A percentile compares a stretch with the other conserved stretches of the same genome.
These are phyloP conservation scores for Maudiozyma turicensis DNA, from an alignment of 805 yeast species.

Conservation along the genomic window DNA sequence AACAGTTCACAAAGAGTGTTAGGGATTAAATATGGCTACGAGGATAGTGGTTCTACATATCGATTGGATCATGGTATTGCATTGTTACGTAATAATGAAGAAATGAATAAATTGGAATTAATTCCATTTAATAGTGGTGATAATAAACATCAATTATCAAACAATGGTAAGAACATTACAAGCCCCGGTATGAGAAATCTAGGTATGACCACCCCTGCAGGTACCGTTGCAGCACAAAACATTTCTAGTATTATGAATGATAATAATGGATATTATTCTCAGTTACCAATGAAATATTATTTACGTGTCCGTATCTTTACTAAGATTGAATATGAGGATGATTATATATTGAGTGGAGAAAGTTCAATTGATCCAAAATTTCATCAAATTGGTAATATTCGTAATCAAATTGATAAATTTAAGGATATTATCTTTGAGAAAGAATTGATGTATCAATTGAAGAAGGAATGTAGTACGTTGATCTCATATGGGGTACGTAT, in stretches of 20 bases:
- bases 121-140: constrained; percentile 26
- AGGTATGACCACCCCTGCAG: constrained; percentile 7
- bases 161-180: constrained; percentile 17
- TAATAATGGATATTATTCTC: background rate
- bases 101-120: constrained; percentile 33
- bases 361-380: constrained; percentile 27
- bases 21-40: constrained; percentile 84
- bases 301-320: constrained; percentile 52
- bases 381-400: constrained; percentile 27
- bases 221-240: background rate
- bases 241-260: constrained; percentile 9
- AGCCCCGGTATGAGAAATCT: constrained; percentile 1
- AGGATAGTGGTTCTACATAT: constrained; percentile 79
- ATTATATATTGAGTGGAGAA: constrained; percentile 49
- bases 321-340: constrained; percentile 42
- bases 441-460: constrained; percentile 70
- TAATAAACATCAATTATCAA: background rate
- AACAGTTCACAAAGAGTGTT: constrained; percentile 42
- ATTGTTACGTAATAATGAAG: constrained; percentile 41
- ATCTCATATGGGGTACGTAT: constrained; percentile 60
- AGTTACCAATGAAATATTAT: constrained; percentile 21
- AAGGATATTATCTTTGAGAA: constrained; percentile 77
- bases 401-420: constrained; percentile 53
- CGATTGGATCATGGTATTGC: constrained; percentile 67
- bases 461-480: constrained; percentile 63